A percentile compares a stretch with the other conserved stretches of the same genome.
These are phyloP conservation scores for Globisporangium recalcitrans DNA, from an alignment of 352 stramenopile species.

Conservation along the genomic window DNA sequence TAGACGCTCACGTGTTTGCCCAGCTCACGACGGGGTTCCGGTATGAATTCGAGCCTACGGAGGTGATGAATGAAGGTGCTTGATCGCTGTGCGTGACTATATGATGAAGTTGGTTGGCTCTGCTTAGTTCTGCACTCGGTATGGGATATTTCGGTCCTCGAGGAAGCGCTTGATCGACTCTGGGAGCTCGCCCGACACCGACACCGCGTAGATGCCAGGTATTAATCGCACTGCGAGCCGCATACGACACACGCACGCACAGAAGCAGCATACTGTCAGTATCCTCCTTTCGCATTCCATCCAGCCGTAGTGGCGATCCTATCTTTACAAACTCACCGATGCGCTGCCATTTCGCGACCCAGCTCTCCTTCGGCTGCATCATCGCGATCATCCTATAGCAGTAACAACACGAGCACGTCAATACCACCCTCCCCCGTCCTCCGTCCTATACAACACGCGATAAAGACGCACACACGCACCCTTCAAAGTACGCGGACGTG, in stretches of 20 bases:
- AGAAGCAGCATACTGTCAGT: neutral
- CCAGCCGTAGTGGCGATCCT: no score
- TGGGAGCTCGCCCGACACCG: conserved; percentile 76
- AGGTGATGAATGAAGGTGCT: neutral
- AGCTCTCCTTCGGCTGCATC: conserved; percentile 88
- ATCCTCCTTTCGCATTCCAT: neutral
- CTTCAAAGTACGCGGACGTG: conserved; percentile 87
- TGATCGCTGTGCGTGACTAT: neutral
- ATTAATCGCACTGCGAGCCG: conserved; percentile 54
- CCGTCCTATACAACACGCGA: no score
- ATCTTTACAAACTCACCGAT: conserved; percentile 45
- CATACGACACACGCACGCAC: neutral
- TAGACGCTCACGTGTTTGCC: neutral
- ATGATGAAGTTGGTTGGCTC: neutral
- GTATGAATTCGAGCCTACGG: neutral
- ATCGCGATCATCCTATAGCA: conserved; percentile 80
- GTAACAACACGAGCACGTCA: neutral
- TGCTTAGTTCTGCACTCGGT: conserved; percentile 61
- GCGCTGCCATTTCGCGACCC: conserved; percentile 87
- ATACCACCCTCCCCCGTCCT: neutral
- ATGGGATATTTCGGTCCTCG: conserved; percentile 84
- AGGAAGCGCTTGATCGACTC: conserved; percentile 88
- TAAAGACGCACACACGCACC: conserved; percentile 36
- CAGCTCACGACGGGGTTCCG: neutral
- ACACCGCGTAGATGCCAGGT: conserved; percentile 85